These are phyloP conservation scores for Xylaria sp. DNA, from an alignment of 2,329 filamentous ascomycete genomes.

Conservation along the genomic window DNA sequence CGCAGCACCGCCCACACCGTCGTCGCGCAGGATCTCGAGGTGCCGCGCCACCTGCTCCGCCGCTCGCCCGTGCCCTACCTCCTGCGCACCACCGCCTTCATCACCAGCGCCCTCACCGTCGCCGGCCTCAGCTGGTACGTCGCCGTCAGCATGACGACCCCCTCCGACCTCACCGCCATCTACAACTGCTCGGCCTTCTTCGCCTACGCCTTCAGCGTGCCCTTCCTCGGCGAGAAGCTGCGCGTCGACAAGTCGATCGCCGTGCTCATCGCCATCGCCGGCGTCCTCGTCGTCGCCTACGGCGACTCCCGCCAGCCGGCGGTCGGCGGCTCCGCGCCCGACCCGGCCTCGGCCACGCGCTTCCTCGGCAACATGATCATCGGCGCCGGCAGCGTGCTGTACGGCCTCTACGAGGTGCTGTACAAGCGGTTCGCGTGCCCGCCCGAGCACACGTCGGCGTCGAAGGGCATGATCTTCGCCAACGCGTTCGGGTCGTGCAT, in stretches of 20 bases:
- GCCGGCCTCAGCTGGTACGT: slow-evolving; percentile 95
- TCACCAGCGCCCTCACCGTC: slow-evolving; percentile 85
- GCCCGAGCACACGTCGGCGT: slow-evolving; percentile 80
- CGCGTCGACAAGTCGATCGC: slow-evolving; percentile 83
- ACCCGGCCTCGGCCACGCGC: slow-evolving; percentile 59
- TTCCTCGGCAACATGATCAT: slow-evolving; percentile 90
- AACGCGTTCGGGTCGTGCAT: slow-evolving; percentile 90
- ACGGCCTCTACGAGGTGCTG: slow-evolving; percentile 95
- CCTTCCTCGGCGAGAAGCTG: slow-evolving; percentile 81
- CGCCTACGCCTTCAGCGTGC: slow-evolving; percentile 94
- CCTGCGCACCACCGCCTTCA: slow-evolving; percentile 73
- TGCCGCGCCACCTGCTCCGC: slow-evolving; percentile 50
- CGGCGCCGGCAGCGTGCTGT: slow-evolving; percentile 85
- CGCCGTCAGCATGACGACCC: slow-evolving; percentile 89
- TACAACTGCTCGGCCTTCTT: slow-evolving; percentile 99
- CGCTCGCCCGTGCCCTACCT: slow-evolving; percentile 67
- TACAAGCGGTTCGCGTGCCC: slow-evolving; percentile 95
- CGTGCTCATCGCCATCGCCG: slow-evolving; percentile 82
- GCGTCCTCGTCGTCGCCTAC: slow-evolving; percentile 94
- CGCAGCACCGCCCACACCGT: slow-evolving; percentile 76
- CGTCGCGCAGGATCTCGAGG: slow-evolving; percentile 72
- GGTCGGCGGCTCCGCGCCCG: slow-evolving; percentile 45
- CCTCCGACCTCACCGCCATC: slow-evolving; percentile 92
- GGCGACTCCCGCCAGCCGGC: slow-evolving; percentile 66
- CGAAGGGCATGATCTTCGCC: slow-evolving; percentile 94